Evolutionary conservation across 176 grass and related monocot genomes (phyloP), one percentile per base, ranked within the genome.

Genomic region (Phyllostachys edulis): DNA sequence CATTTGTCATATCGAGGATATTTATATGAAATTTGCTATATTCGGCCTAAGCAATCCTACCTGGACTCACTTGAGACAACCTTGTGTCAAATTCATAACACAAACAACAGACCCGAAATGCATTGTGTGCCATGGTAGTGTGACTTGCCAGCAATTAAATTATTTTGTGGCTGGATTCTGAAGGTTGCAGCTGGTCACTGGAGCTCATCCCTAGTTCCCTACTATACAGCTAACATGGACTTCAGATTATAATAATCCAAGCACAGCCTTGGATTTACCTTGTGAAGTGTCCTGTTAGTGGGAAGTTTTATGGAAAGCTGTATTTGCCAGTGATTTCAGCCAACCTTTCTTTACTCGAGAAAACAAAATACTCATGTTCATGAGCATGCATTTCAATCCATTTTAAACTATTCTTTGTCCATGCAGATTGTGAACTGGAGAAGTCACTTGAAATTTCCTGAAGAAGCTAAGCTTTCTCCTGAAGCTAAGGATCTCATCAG

Each of bases 371-470:
- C 39, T 52, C 1, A 32, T 90, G 16, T 81, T 72, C 52, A 82
- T 44, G 42, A 46, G 6, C 29, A 72, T 77, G 57, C 40, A 72
- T 74, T 49, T 82, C 47, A 85, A 77, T 71, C 54, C 71, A 73
- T 78, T 55, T 79, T 50, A 56, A 11, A 54, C 32, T 15, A 66
- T 71, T 23, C 36, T 75, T 79, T 87, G 54, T 51, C 61, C 32
- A 50, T 89, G 45, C 57, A 99, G 96, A 99, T 99, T 90, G 93
- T 99, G 27, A 95, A 99, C 68, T 99, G 96, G 96, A 94, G 96
- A 90, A 95, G 85, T 78, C 84, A 99, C 69, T 86, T 99, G 59
- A 99, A 99, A 84, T 96, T 99, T 50, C 96, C 96, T 84, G 93
- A 99, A 85, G 96, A 99, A 39, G 91, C 96, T 41, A 99, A 94